Evolutionary conservation across 441 rosid species (phyloP).

Genomic region (Eugenia klotzschiana): DNA sequence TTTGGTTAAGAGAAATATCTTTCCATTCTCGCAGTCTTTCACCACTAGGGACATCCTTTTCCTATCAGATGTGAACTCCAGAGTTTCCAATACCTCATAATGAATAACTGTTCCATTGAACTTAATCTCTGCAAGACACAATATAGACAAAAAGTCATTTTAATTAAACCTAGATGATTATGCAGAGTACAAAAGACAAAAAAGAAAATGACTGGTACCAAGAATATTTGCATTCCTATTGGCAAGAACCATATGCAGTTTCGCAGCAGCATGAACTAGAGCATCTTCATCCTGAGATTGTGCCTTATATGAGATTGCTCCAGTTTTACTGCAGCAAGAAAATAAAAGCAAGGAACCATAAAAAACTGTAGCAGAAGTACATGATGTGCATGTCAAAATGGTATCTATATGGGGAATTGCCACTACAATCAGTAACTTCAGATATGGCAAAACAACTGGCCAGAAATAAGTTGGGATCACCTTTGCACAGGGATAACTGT

Average conservation of each 20-base stretch:
- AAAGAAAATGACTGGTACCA: slow-evolving; percentile 38
- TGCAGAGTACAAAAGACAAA: background rate
- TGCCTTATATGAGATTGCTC: slow-evolving; percentile 71
- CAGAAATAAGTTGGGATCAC: slow-evolving; percentile 17
- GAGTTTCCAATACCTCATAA: slow-evolving; percentile 74
- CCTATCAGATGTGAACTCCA: slow-evolving; percentile 96
- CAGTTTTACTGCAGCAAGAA: slow-evolving; percentile 55
- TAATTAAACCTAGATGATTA: background rate
- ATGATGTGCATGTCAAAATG: background rate
- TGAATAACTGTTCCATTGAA: slow-evolving; percentile 43
- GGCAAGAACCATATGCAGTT: slow-evolving; percentile 69
- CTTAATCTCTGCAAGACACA: slow-evolving; percentile 51
- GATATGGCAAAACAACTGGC: background rate
- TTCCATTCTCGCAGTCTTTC: slow-evolving; percentile 65
- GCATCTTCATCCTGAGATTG: slow-evolving; percentile 99
- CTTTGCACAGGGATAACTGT: slow-evolving; percentile 82
- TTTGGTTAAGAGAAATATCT: slow-evolving; percentile 74
- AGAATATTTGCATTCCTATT: slow-evolving; percentile 59
- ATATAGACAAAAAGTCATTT: slow-evolving; percentile 6
- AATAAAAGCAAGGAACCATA: background rate
- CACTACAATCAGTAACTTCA: background rate
- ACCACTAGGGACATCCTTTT: slow-evolving; percentile 96
- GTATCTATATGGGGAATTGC: background rate
- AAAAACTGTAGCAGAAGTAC: background rate
- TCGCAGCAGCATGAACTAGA: slow-evolving; percentile 89